Evolutionary conservation across 2,329 filamentous ascomycete genomes (phyloP).

Genomic region (Claviceps purpurea): DNA sequence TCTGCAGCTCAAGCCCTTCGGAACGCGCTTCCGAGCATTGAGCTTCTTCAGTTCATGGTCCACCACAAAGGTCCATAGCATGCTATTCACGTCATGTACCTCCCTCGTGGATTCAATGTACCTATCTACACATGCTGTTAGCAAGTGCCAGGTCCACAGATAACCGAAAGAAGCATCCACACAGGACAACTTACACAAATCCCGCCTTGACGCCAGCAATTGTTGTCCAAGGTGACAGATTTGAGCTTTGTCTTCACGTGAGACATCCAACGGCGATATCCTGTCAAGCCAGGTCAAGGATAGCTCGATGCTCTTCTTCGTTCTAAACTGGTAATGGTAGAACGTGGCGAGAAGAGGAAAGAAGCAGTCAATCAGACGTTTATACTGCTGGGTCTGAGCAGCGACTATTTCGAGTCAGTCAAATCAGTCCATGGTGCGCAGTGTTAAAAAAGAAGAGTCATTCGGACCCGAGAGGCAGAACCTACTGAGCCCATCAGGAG

Average conservation of each 20-base stretch:
- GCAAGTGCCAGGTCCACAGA: background rate
- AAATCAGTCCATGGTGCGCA: slow-evolving; percentile 1
- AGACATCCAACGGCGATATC: slow-evolving; percentile 13
- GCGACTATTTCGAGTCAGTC: slow-evolving; percentile 6
- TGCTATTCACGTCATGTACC: slow-evolving; percentile 7
- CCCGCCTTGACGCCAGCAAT: slow-evolving; percentile 21
- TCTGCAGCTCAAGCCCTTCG: slow-evolving; percentile 14
- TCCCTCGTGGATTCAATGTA: slow-evolving; percentile 12
- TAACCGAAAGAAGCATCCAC: background rate
- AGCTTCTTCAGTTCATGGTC: slow-evolving; percentile 28
- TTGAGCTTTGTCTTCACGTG: slow-evolving; percentile 13
- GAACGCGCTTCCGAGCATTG: slow-evolving; percentile 18
- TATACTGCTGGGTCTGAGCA: slow-evolving; percentile 11
- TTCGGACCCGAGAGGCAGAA: background rate
- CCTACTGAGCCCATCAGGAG: slow-evolving; percentile 10
- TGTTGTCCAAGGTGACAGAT: slow-evolving; percentile 17
- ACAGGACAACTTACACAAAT: slow-evolving; percentile 20
- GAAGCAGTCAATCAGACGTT: slow-evolving; percentile 19
- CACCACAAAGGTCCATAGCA: slow-evolving; percentile 22
- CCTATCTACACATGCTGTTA: slow-evolving; percentile 14
- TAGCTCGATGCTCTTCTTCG: slow-evolving; percentile 26
- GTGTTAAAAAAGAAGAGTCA: background rate
- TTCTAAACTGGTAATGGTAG: slow-evolving; percentile 28
- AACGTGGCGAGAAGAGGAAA: slow-evolving; percentile 26
- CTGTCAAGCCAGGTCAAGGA: slow-evolving; percentile 24